Base-by-base conservation (phyloP, 768 basidiomycete genomes). In the Amanita inopinata region DNA sequence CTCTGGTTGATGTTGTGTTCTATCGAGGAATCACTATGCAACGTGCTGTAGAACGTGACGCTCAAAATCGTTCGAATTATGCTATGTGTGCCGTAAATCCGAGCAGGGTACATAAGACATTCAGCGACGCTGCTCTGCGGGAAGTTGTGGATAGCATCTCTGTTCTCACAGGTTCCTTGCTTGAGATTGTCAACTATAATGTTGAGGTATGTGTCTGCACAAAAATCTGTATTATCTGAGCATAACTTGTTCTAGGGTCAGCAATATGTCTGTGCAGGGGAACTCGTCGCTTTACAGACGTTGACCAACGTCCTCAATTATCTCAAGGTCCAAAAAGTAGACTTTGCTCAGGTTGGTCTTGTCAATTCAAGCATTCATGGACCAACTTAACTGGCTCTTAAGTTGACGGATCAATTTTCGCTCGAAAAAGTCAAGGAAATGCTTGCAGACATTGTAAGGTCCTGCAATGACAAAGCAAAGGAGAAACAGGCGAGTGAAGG, bases 1-100 rank as follows among this genome's bases (percentile, higher is more conserved):
- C 90, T 2, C 80, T 98, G 36, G 90, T 93, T 55, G 96, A 99
- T 52, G 89, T 99, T 55, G 94, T 99, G 19, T 99, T 99, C 74
- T 99, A 97, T 63, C 90, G 96, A 60, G 96, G 96, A 53, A 93
- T 99, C 57, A 99, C 96, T 25, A 99, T 98, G 96, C 96, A 98
- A 57, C 90, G 96, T 17, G 96, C 96, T 19, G 96, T 99, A 45
- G 91, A 96, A 63, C 89, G 96, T 23, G 96, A 99, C 57, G 70
- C 83, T 1, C 70, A 86, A 45, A 93, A 93, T 55, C 78, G 96
- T 27, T 94, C 90, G 18, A 91, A 93, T 59, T 99, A 97, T 54
- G 93, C 91, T 6, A 98, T 99, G 96, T 93, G 92, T 61, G 94
- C 96, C n/a, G 87, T 96, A 53, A 98, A 99, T 61, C 94, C 94